Conservation (phyloP, 768 basidiomycete species). For the Collybia sp. region DNA sequence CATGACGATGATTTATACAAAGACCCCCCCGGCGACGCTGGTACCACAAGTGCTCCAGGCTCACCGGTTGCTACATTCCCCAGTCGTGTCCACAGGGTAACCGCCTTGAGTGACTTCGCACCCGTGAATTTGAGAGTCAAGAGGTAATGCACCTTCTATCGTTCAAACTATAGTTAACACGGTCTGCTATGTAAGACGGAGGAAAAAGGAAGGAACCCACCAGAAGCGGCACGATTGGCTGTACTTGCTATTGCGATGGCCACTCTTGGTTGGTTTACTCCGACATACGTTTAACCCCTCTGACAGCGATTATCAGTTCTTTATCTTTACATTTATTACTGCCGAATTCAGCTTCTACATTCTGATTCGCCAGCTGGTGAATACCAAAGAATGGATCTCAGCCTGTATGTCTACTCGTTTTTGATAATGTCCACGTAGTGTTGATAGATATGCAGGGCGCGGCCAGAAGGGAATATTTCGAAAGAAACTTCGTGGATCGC, state of each 20-base stretch:
- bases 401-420: constrained; percentile 56
- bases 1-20: constrained; percentile 48
- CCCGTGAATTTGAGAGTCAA: constrained; percentile 85
- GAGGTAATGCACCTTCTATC: constrained; percentile 38
- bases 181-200: constrained; percentile 17
- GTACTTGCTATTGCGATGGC: constrained; percentile 82
- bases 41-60: constrained; percentile 30
- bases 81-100: constrained; percentile 67
- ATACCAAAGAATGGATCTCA: constrained; percentile 88
- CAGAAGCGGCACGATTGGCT: constrained; percentile 65
- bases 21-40: constrained; percentile 21
- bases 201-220: constrained; percentile 37
- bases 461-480: constrained; percentile 80
- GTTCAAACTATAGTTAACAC: not conserved
- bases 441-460: constrained; percentile 50
- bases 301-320: constrained; percentile 48
- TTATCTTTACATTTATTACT: constrained; percentile 82
- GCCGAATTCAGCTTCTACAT: constrained; percentile 86
- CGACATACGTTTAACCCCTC: not conserved
- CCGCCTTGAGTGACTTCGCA: constrained; percentile 83
- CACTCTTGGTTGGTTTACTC: constrained; percentile 58
- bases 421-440: constrained; percentile 9
- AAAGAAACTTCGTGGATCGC: constrained; percentile 67
- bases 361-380: constrained; percentile 86
- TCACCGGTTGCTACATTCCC: constrained; percentile 13